Base-by-base conservation (phyloP, 345 rosid genomes). In the Brassica cretica region DNA sequence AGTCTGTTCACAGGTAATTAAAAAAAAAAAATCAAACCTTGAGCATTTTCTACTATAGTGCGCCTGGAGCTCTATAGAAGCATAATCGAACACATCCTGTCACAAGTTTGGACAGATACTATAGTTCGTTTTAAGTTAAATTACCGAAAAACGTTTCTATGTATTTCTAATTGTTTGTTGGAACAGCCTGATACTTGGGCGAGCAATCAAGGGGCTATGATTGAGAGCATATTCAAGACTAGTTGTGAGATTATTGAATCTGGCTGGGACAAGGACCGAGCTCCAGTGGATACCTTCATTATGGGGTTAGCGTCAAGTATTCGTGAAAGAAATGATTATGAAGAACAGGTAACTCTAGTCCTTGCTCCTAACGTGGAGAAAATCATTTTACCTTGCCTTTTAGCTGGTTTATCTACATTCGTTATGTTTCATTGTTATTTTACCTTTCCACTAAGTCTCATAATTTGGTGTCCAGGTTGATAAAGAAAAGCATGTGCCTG, bases 261-360 rank as follows among this genome's bases (percentile, higher is more conserved):
- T 88, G 92, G 93, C 61, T 96, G 98, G 99, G 71, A 82, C 83
- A 96, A 87, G 83, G 98, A 96, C 84, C 92, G 97, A 24, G 90
- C 96, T 72, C 97, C 99, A 61, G 90, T 96, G 75, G 98, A 96
- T 84, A 93, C 96, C 72, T 96, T 91, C 85, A 90, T 96, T 78
- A 86, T 85, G 89, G 98, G 97, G 51, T 83, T 95, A 83, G 96
- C 94, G 41, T 81, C 93, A 81, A 90, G 92, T 66, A 86, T 95
- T 41, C 96, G 98, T 39, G 99, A 95, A 82, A 87, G 94, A 84
- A 91, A 88, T 75, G 98, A 94, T 82, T 89, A 84, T 59, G 93
- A 89, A 72, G 98, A 93, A 68, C 96, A 91, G 99, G 99, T 94
- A 15, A 55, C 81, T 71, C 67, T 66, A 53, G 7, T 35, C 55